These are phyloP conservation scores for Hericium coralloides DNA, from an alignment of 768 basidiomycete species.

Conservation along the genomic window DNA sequence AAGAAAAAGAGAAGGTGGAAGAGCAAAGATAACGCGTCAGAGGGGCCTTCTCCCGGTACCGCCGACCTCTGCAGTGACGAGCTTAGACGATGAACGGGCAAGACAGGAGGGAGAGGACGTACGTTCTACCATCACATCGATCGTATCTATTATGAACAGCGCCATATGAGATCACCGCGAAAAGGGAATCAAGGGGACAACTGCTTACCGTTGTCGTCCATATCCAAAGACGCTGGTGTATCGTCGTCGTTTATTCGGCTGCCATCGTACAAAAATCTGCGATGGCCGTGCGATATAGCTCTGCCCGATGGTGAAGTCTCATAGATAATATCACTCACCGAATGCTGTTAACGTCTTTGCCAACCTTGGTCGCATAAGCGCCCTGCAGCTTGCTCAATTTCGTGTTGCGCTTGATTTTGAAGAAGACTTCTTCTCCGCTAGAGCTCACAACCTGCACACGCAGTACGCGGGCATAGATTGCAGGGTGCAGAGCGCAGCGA, in stretches of 20 bases:
- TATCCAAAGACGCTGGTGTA: slow-evolving; percentile 74
- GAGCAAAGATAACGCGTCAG: not conserved
- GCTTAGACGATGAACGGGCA: not conserved
- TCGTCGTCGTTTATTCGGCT: slow-evolving; percentile 80
- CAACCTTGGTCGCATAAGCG: slow-evolving; percentile 88
- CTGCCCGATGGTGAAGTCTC: slow-evolving; percentile 1
- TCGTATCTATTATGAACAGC: slow-evolving; percentile 50
- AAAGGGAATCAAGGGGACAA: not conserved
- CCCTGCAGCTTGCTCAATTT: slow-evolving; percentile 88
- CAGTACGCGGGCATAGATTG: slow-evolving; percentile 1
- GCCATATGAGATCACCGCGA: not conserved
- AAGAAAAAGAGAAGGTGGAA: not conserved
- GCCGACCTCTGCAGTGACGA: not conserved
- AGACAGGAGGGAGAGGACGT: slow-evolving; percentile 23
- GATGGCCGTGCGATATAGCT: not conserved
- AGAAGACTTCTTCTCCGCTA: slow-evolving; percentile 83
- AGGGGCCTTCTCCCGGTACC: not conserved
- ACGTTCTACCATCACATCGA: slow-evolving; percentile 98
- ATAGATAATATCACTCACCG: slow-evolving; percentile 45
- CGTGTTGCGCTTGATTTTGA: slow-evolving; percentile 94
- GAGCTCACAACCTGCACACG: slow-evolving; percentile 58
- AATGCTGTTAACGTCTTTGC: slow-evolving; percentile 80
- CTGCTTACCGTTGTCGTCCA: slow-evolving; percentile 78
- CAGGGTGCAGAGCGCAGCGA: not conserved
- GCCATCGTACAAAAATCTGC: slow-evolving; percentile 89